Evolutionary conservation across 331 rosid genomes (phyloP).

Genomic region (Rosa hybrid): DNA sequence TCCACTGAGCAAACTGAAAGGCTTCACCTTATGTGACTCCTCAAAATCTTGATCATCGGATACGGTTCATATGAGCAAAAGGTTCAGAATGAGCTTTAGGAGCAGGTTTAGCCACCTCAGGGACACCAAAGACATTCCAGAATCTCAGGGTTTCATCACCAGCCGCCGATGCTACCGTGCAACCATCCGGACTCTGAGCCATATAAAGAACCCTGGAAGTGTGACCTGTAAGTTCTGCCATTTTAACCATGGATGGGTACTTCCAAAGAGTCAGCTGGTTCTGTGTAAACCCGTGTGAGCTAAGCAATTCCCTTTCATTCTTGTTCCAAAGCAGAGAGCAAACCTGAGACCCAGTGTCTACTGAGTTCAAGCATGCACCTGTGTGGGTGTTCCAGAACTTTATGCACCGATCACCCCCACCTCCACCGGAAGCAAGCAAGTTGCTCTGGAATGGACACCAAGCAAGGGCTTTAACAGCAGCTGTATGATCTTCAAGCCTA

Average conservation of each 20-base stretch:
- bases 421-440: constrained; percentile 75
- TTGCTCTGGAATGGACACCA: constrained; percentile 92
- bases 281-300: constrained; percentile 75
- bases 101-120: constrained; percentile 61
- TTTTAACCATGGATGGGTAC: constrained; percentile 85
- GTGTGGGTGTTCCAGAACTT: constrained; percentile 88
- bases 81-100: constrained; percentile 61
- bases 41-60: constrained; percentile 37
- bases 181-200: constrained; percentile 92
- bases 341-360: constrained; percentile 78
- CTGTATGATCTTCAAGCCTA: constrained; percentile 71
- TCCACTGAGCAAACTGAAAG: neutral
- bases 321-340: constrained; percentile 80
- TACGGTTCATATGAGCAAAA: constrained; percentile 54
- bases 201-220: constrained; percentile 80
- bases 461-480: constrained; percentile 85
- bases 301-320: constrained; percentile 82
- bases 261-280: constrained; percentile 89
- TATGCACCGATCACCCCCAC: constrained; percentile 72
- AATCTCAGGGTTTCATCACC: constrained; percentile 71
- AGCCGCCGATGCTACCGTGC: constrained; percentile 79
- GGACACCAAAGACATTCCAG: constrained; percentile 89
- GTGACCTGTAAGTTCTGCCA: constrained; percentile 82
- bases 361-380: constrained; percentile 77
- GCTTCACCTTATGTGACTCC: too few species aligned